A percentile compares a stretch with the other conserved stretches of the same genome.
These are phyloP conservation scores for Dryadomyces sulphureus DNA, from an alignment of 2,329 filamentous ascomycete genomes.

Conservation along the genomic window DNA sequence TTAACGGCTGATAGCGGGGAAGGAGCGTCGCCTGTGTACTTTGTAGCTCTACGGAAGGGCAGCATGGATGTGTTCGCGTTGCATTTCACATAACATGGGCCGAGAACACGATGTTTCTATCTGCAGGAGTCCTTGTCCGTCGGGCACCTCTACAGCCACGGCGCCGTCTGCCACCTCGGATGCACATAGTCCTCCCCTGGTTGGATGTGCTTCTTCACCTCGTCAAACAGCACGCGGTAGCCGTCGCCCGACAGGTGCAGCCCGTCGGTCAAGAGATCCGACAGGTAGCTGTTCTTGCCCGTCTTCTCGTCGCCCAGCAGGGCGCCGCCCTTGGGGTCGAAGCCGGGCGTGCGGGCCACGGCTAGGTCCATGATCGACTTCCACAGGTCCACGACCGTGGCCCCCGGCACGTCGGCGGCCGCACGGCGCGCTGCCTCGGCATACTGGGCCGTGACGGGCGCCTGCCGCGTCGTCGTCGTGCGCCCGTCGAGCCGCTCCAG, in stretches of 20 bases:
- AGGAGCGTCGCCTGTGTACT: neutral
- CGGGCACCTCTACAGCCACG: conserved; percentile 10
- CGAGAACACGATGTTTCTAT: too few species aligned
- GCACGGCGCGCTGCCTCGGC: conserved; percentile 47
- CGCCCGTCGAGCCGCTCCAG: conserved; percentile 32
- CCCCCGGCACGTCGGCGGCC: conserved; percentile 51
- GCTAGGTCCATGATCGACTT: conserved; percentile 59
- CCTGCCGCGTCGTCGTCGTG: conserved; percentile 25
- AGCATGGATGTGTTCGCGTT: too few species aligned
- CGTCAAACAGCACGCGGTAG: conserved; percentile 36
- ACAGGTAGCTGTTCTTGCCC: conserved; percentile 34
- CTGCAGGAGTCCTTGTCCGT: neutral
- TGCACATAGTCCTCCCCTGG: conserved; percentile 22
- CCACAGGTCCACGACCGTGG: conserved; percentile 69
- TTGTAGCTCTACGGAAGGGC: neutral
- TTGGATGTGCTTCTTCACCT: conserved; percentile 32
- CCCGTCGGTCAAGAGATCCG: conserved; percentile 39
- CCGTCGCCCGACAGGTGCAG: conserved; percentile 40
- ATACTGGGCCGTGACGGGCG: conserved; percentile 38
- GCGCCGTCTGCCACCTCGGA: conserved; percentile 30
- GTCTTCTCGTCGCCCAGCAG: conserved; percentile 34
- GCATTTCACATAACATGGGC: too few species aligned
- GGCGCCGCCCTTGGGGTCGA: conserved; percentile 30
- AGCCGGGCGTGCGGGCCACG: conserved; percentile 39
- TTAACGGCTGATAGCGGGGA: neutral